phyloP scores from a whole-genome alignment of 164 flowering plant genomes.

The Amborella trichopoda region DNA sequence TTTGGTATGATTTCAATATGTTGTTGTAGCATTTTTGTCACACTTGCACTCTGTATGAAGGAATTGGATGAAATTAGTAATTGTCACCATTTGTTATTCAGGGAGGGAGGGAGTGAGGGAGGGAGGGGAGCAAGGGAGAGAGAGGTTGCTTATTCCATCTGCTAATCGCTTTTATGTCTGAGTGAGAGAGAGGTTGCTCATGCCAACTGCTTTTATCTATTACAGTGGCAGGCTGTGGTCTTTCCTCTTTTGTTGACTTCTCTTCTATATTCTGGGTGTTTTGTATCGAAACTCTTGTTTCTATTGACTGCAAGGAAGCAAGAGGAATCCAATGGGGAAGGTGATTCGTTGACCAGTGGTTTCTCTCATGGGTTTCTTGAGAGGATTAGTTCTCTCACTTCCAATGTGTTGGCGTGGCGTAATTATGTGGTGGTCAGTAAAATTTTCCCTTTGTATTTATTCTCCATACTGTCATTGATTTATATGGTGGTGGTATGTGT shows the following conservation, averaged over 20 bases:
- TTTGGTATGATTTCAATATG: constrained; percentile 26
- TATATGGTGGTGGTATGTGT: too few relatives aligned
- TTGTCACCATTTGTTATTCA: too few relatives aligned
- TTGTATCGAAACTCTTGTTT: too few relatives aligned
- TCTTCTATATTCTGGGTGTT: constrained; percentile 73
- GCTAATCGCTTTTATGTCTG: too few relatives aligned
- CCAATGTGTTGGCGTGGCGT: constrained; percentile 68
- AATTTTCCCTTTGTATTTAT: background rate
- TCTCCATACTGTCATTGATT: too few relatives aligned
- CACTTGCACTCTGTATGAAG: constrained; percentile 38
- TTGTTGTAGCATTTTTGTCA: constrained; percentile 10
- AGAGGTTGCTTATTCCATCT: too few relatives aligned
- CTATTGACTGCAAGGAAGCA: constrained; percentile 38
- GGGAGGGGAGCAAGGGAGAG: too few relatives aligned
- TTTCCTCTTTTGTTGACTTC: constrained; percentile 72
- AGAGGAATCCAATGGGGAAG: constrained; percentile 9
- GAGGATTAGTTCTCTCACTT: too few relatives aligned
- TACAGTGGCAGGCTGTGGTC: constrained; percentile 91
- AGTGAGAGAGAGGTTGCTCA: constrained; percentile 23
- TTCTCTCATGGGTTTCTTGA: too few relatives aligned
- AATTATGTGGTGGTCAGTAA: constrained; percentile 73
- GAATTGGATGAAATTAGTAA: background rate
- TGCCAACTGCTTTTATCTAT: too few relatives aligned
- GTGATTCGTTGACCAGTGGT: too few relatives aligned
- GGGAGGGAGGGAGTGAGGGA: too few relatives aligned